Conservation (phyloP, 805 yeast species). For the Debaryomyces prosopidis region DNA sequence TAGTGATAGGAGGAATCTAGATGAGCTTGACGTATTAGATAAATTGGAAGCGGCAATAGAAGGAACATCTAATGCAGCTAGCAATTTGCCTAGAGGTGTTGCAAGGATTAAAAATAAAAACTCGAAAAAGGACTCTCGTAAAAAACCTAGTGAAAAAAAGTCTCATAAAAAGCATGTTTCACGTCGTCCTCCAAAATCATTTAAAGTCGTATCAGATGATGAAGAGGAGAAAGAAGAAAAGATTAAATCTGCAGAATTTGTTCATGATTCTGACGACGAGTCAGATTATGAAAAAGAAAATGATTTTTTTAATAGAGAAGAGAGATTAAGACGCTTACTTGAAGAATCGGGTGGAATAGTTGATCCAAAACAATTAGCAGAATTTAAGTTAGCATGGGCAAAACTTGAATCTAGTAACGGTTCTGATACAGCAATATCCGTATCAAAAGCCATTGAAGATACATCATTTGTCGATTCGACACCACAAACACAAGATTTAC, state of each 20-base stretch:
- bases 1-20: conserved; percentile 10
- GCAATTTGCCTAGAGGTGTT: conserved; percentile 20
- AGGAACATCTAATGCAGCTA: conserved; percentile 10
- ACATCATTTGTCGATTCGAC: conserved; percentile 7
- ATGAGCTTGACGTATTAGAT: conserved; percentile 38
- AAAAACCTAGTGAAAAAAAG: conserved; percentile 8
- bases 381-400: conserved; percentile 33
- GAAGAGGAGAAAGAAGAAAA: conserved; percentile 8
- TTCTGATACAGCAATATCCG: conserved; percentile 8
- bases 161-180: conserved; percentile 11
- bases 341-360: conserved; percentile 39
- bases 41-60: conserved; percentile 35
- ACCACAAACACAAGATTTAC: not conserved
- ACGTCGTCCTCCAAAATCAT: conserved; percentile 23
- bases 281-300: conserved; percentile 56
- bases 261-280: conserved; percentile 64
- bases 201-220: conserved; percentile 28
- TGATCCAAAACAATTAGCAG: conserved; percentile 30
- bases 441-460: conserved; percentile 15
- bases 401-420: conserved; percentile 15
- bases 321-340: conserved; percentile 43
- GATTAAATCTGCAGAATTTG: conserved; percentile 52
- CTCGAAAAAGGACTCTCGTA: conserved; percentile 6
- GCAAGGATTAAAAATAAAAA: conserved; percentile 23
- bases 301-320: conserved; percentile 58